Base-by-base conservation (phyloP, 2,329 filamentous ascomycete species). In the Aspergillus ochraceus region DNA sequence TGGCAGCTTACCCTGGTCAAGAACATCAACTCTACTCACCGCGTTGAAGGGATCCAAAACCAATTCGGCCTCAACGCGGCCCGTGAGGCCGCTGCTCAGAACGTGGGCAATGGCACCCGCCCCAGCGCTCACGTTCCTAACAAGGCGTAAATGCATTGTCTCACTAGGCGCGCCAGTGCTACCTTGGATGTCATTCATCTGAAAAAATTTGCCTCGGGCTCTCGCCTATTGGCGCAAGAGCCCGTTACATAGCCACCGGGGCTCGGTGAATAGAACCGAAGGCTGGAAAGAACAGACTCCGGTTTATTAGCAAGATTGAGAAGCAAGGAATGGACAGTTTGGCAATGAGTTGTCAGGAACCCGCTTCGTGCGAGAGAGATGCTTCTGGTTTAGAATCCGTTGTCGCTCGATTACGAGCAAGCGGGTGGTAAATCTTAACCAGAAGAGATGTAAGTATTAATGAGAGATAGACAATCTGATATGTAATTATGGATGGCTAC, bases 1-100 rank as follows among this genome's bases (percentile, higher is more conserved):
- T 96, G 87, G 82, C 92, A 96, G 81, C 90, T 96, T 70, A 88
- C 88, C 19, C 81, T 92, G 60, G 90, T 94, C 76, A 96, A 96
- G 87, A 96, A 96, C 81, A 84, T 96, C 77, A 96, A 96, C 81
- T 88, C 89, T 39, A 91, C 87, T 32, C 91, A 96, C 80, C 89
- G 92, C 67, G 80, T 94, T 64, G 86, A 94, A 68, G 91, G 91
- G 49, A 83, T 94, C 64, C 70, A 79, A 19, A 84, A 82, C 26
- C 90, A 94, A 72, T 90, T 84, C 70, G 88, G 84, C 52, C 84
- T 96, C 49, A 76, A 79, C 47, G 90, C 86, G 57, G 90, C 91
- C 60, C 81, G 90, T 47, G 78, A 78, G 57, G 77, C 81, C 24
- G 80, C 74, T 55, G 71, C 73, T 52, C 67, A 72, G 52, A 69